These are phyloP conservation scores for Teratosphaeria viscida DNA, from an alignment of 2,329 filamentous ascomycete genomes.

Conservation along the genomic window DNA sequence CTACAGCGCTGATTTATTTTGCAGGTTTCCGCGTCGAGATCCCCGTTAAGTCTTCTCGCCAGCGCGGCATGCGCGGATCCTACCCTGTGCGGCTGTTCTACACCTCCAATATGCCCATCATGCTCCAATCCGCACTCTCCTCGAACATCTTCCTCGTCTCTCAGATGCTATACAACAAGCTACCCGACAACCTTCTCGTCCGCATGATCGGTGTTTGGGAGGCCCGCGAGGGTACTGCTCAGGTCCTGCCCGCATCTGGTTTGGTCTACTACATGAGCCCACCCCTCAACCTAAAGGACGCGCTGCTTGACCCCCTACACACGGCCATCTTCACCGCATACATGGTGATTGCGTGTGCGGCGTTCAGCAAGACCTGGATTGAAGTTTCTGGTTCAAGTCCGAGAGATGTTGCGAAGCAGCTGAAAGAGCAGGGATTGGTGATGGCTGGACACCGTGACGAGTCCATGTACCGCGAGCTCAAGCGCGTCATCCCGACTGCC, in stretches of 20 bases:
- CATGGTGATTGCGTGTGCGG: conserved; percentile 93
- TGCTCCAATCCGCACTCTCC: conserved; percentile 96
- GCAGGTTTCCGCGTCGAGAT: conserved; percentile 99
- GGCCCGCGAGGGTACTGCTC: conserved; percentile 86
- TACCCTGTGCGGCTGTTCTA: conserved; percentile 99
- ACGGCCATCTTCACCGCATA: conserved; percentile 91
- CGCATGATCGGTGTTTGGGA: conserved; percentile 98
- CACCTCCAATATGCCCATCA: conserved; percentile 99
- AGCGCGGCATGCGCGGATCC: conserved; percentile 95
- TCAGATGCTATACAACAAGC: conserved; percentile 98
- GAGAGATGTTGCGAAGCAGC: conserved; percentile 96
- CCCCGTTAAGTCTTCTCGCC: conserved; percentile 97
- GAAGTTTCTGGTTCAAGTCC: conserved; percentile 97
- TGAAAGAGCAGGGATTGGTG: conserved; percentile 98
- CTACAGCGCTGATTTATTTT: conserved; percentile 26
- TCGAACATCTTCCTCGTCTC: conserved; percentile 99
- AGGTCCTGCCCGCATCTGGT: conserved; percentile 87
- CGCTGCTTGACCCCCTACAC: conserved; percentile 92
- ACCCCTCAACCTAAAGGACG: conserved; percentile 93
- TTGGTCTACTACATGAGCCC: conserved; percentile 99
- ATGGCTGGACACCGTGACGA: conserved; percentile 99
- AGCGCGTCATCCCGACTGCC: conserved; percentile 96
- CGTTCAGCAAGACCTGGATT: conserved; percentile 99
- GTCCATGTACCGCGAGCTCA: conserved; percentile 99
- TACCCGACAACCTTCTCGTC: conserved; percentile 97